These are phyloP conservation scores for Coprinellus aureogranulatus DNA, from an alignment of 768 basidiomycete species.

Conservation along the genomic window DNA sequence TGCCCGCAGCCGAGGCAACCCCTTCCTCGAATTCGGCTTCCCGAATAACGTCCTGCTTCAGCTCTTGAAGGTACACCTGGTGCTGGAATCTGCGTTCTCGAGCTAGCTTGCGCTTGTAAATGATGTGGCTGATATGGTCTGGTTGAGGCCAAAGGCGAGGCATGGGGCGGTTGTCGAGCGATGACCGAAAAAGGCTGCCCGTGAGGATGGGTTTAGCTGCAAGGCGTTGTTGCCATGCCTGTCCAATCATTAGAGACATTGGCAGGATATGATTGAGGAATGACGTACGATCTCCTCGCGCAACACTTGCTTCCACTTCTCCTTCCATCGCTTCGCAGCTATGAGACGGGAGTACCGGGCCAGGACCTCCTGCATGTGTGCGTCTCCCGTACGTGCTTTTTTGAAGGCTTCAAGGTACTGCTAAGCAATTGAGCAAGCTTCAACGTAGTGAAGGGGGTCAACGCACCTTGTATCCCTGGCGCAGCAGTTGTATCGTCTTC, in stretches of 20 bases:
- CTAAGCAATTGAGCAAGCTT: background rate
- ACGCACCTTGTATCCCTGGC: constrained; percentile 57
- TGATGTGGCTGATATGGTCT: constrained; percentile 64
- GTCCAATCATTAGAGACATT: background rate
- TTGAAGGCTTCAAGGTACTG: constrained; percentile 61
- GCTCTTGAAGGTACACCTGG: constrained; percentile 28
- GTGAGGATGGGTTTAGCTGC: constrained; percentile 67
- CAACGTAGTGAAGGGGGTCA: background rate
- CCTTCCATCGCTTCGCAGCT: constrained; percentile 46
- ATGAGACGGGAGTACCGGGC: constrained; percentile 60
- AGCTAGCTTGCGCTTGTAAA: constrained; percentile 41
- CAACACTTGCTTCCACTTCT: constrained; percentile 43
- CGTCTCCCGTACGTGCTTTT: constrained; percentile 53
- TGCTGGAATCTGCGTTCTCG: constrained; percentile 42
- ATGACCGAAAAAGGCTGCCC: constrained; percentile 65
- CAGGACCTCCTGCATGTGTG: constrained; percentile 43
- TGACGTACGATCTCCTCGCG: constrained; percentile 50
- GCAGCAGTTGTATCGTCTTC: constrained; percentile 44
- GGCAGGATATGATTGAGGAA: background rate
- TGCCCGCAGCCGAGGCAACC: background rate
- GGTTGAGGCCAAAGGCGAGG: constrained; percentile 84
- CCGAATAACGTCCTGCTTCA: constrained; percentile 25
- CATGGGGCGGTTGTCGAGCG: constrained; percentile 64
- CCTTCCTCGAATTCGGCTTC: constrained; percentile 40
- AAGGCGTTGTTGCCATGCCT: constrained; percentile 59